Evolutionary conservation across 495 filamentous ascomycete species (phyloP), one percentile per base, ranked within the genome.

Genomic region (Xylaria palmicola): DNA sequence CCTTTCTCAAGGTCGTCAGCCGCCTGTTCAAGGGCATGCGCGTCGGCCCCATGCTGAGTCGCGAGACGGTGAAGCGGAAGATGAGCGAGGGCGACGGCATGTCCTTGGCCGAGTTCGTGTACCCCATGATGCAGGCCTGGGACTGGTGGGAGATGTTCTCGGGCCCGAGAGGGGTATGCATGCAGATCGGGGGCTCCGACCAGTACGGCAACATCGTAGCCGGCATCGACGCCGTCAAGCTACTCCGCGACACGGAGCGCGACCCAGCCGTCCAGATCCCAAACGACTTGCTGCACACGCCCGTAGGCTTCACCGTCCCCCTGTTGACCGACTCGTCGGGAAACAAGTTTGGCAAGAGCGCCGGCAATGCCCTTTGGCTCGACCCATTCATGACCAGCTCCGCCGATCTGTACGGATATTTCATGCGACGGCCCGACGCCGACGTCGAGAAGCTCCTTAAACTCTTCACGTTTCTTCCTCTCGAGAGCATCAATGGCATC

Each of bases 201-300:
- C 94, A 99, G 73, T 99, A 86, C 72, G 94, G 94, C 60, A 99
- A 99, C 71, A 97, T 99, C 62, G 80, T 95, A 6, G 86, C 93
- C 40, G 94, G 94, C 22, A 89, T 96, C 70, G 90, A 97, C 39
- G 83, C 89, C 2, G 78, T 98, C 63, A 91, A 91, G 67, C 74
- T 86, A 27, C 84, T 90, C 37, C 82, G 84, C 32, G 85, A 82
- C 45, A 84, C 79, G 52, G 76, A 83, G 53, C 73, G 76, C 1
- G 70, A 81, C 58, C 74, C 74, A 0, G n/a, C 30, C 0, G 39
- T 48, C 1, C 68, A 41, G 51, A 54, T 72, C 0, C 70, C 66
- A 7, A 24, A 43, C 1, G 74, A 80, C 41, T 30, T 65, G 3
- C 15, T 65, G 6, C 36, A 69, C 48, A 67, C 54, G 0, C 90